Percentiles rank a stretch among this genome's conserved stretches.
These are phyloP conservation scores for Mrakia blollopis DNA, from an alignment of 768 basidiomycete species.

Conservation along the genomic window DNA sequence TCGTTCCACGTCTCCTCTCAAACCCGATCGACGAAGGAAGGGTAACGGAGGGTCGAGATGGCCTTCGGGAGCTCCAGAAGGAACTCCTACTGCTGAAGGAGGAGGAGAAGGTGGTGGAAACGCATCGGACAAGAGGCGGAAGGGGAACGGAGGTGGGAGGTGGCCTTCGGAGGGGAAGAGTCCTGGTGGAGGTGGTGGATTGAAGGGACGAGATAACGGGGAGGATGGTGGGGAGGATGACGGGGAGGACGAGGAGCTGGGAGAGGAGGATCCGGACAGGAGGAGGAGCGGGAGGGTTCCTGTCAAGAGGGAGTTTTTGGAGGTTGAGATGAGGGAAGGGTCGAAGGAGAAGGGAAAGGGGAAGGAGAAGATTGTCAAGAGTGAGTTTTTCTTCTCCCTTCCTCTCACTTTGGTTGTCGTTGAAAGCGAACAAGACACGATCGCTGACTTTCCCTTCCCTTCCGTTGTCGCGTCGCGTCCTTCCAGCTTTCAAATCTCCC, in stretches of 20 bases:
- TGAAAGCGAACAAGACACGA: neutral
- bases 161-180: constrained; percentile 15
- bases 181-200: neutral
- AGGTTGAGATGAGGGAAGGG: constrained; percentile 6
- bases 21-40: constrained; percentile 9
- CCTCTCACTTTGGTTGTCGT: neutral
- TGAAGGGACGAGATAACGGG: neutral
- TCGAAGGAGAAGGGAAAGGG: neutral
- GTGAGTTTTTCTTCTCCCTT: neutral
- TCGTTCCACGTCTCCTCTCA: constrained; percentile 9
- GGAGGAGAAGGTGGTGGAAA: too few species aligned
- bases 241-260: neutral
- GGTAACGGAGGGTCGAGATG: constrained; percentile 14
- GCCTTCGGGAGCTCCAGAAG: constrained; percentile 18
- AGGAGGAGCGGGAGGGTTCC: constrained; percentile 12
- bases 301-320: constrained; percentile 22
- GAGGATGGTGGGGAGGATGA: neutral
- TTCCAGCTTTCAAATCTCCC: neutral
- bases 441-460: neutral
- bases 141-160: neutral
- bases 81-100: neutral
- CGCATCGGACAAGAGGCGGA: neutral
- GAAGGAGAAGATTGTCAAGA: neutral
- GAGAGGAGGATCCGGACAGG: neutral
- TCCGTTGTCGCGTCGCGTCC: too few species aligned